Conservation (phyloP, 768 basidiomycete genomes). For the Auricularia cornea region DNA sequence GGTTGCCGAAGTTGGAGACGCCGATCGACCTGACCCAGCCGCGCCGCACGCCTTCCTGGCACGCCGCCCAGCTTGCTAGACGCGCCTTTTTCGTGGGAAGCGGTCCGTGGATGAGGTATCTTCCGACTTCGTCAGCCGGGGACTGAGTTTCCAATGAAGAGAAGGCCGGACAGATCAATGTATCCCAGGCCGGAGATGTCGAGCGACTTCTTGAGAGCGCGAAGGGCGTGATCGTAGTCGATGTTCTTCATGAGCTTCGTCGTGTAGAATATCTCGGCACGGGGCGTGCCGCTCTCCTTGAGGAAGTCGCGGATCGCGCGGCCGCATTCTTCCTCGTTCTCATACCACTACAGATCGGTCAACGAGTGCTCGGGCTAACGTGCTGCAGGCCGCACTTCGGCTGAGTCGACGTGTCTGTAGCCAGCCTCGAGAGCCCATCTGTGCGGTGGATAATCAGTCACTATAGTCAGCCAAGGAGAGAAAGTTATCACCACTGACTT, state of each 20-base stretch:
- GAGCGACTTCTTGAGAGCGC: constrained; percentile 46
- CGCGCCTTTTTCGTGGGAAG: constrained; percentile 50
- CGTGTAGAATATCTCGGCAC: constrained; percentile 57
- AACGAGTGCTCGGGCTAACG: constrained; percentile 6
- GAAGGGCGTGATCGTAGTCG: constrained; percentile 39
- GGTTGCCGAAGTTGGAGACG: constrained; percentile 52
- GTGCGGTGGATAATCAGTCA: constrained; percentile 5
- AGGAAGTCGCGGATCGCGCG: constrained; percentile 44
- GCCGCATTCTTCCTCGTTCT: constrained; percentile 61
- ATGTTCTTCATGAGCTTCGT: constrained; percentile 59
- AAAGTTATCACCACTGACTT: constrained; percentile 53
- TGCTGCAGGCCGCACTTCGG: background rate
- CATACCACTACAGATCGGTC: constrained; percentile 41
- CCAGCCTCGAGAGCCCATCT: constrained; percentile 36
- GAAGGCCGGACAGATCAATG: constrained; percentile 31
- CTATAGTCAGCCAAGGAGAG: constrained; percentile 10
- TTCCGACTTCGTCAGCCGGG: constrained; percentile 55
- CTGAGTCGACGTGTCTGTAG: constrained; percentile 52
- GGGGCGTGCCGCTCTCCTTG: constrained; percentile 35
- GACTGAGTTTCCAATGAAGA: background rate
- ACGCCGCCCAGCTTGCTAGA: constrained; percentile 56
- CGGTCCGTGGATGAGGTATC: constrained; percentile 66
- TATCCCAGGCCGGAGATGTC: constrained; percentile 43
- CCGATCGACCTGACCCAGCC: constrained; percentile 55
- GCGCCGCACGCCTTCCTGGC: constrained; percentile 52